Evolutionary conservation across 2,329 filamentous ascomycete genomes (phyloP).

Genomic region (Hypoxylon sp.): DNA sequence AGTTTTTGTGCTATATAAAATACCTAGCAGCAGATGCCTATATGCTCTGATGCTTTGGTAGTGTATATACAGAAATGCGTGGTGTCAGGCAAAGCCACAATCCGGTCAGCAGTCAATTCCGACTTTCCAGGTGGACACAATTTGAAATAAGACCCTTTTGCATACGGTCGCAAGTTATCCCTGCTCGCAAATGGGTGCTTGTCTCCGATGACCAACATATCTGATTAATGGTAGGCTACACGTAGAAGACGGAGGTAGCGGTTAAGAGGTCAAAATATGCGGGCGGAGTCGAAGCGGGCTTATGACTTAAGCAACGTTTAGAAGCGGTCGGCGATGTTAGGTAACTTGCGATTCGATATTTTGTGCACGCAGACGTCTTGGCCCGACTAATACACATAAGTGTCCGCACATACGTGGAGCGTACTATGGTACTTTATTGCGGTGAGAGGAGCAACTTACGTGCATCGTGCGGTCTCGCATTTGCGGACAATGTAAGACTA

Average conservation of each 20-base stretch:
- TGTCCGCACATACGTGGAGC: slow-evolving; percentile 28
- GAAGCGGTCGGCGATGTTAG: slow-evolving; percentile 40
- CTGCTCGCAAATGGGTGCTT: slow-evolving; percentile 31
- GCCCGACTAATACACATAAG: slow-evolving; percentile 22
- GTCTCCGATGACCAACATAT: slow-evolving; percentile 48
- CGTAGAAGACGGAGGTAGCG: slow-evolving; percentile 37
- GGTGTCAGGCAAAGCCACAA: slow-evolving; percentile 45
- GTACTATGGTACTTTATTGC: slow-evolving; percentile 39
- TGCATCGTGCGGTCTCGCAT: slow-evolving; percentile 43
- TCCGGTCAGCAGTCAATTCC: slow-evolving; percentile 46
- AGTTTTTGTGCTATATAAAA: slow-evolving; percentile 13
- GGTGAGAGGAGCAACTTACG: slow-evolving; percentile 41
- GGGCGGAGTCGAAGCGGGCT: slow-evolving; percentile 40
- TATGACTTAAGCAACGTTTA: slow-evolving; percentile 48
- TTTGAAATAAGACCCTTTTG: slow-evolving; percentile 18
- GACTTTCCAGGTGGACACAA: slow-evolving; percentile 44
- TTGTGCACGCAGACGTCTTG: slow-evolving; percentile 31
- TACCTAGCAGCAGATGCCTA: too few species aligned
- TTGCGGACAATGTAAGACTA: slow-evolving; percentile 38
- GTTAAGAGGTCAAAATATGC: slow-evolving; percentile 27
- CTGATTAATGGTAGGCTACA: neutral
- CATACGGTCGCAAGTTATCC: slow-evolving; percentile 35
- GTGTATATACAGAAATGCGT: slow-evolving; percentile 21
- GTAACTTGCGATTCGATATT: slow-evolving; percentile 38
- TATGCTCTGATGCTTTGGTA: too few species aligned